Conservation (phyloP, 805 yeast genomes). For the Pichia sporocuriosa region DNA sequence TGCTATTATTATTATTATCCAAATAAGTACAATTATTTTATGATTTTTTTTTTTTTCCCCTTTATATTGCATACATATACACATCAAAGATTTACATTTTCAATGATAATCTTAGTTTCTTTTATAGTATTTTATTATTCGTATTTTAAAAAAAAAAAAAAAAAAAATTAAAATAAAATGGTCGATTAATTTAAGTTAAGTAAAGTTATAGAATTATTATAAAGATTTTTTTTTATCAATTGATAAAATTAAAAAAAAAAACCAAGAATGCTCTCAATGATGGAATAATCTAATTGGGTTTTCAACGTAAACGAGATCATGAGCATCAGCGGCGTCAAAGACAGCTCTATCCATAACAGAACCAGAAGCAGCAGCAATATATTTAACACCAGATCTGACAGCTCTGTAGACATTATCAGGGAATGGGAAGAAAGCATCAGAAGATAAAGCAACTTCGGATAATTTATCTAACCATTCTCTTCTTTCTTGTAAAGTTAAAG, state of each 20-base stretch:
- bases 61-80: no score
- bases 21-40: no score
- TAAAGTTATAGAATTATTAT: no score
- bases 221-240: no score
- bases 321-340: constrained; percentile 89
- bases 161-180: no score
- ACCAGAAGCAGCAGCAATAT: constrained; percentile 94
- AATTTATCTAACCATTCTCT: constrained; percentile 78
- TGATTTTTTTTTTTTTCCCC: no score
- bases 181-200: no score
- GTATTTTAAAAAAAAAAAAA: no score
- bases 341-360: constrained; percentile 97
- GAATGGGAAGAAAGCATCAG: constrained; percentile 99
- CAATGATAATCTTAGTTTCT: no score
- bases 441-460: constrained; percentile 81
- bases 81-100: no score
- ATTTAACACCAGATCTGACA: constrained; percentile 92
- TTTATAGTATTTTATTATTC: no score
- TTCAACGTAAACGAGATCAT: constrained; percentile 87
- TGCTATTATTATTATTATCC: no score
- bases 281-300: constrained; percentile 98
- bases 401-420: constrained; percentile 99
- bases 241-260: background rate
- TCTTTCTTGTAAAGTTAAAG: constrained; percentile 78
- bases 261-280: constrained; percentile 43